A percentile compares a stretch with the other conserved stretches of the same genome.
phyloP scores from a whole-genome alignment of 169 alveolate species.

The Plasmodium inui region DNA sequence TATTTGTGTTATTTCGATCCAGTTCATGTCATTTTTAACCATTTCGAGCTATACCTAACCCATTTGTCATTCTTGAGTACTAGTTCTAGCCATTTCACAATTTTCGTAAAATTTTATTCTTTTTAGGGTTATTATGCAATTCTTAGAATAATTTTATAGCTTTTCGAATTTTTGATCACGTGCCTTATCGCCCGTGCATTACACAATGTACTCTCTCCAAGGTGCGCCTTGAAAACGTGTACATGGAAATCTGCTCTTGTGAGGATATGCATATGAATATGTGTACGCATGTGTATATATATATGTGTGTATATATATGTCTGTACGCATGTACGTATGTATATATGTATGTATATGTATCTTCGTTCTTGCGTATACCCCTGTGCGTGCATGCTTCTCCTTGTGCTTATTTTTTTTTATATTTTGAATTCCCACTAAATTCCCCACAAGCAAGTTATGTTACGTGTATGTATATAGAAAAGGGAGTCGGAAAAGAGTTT shows the following conservation, averaged over 20 bases:
- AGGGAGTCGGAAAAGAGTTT: background rate
- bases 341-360: background rate
- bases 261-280: background rate
- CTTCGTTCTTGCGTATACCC: background rate
- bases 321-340: background rate
- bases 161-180: background rate
- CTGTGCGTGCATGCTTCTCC: background rate
- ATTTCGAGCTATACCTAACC: background rate
- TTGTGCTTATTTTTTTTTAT: background rate
- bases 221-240: background rate
- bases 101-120: background rate
- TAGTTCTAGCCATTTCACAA: background rate
- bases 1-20: background rate
- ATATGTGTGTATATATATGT: background rate
- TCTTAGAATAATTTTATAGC: conserved; percentile 1
- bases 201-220: background rate
- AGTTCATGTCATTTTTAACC: background rate
- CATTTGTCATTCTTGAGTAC: background rate
- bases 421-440: background rate
- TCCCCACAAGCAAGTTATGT: background rate
- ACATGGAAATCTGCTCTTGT: background rate
- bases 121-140: background rate
- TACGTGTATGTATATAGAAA: background rate
- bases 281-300: background rate
- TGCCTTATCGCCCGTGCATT: background rate